Conservation (phyloP, 1,284 basidiomycete genomes). For the Ustilago esculenta region DNA sequence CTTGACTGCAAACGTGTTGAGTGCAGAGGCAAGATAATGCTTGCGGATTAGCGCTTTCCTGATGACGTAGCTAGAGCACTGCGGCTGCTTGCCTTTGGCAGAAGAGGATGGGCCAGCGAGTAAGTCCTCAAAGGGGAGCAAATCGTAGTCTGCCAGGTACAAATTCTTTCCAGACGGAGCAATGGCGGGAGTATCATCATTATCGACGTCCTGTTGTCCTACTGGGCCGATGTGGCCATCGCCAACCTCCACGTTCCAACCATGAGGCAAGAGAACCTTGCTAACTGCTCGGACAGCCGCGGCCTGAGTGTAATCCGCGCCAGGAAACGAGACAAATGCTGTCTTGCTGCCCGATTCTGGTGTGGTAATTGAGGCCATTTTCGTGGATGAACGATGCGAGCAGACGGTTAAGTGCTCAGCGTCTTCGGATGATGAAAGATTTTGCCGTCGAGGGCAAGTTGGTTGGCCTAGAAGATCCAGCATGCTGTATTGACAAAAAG, state of each 20-base stretch:
- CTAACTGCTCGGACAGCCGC: constrained; percentile 46
- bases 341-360: background rate
- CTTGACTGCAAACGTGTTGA: constrained; percentile 69
- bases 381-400: too few species aligned
- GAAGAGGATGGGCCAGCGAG: constrained; percentile 18
- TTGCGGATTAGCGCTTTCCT: constrained; percentile 94
- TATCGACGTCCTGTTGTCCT: background rate
- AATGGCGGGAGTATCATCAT: background rate
- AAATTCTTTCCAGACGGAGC: constrained; percentile 26
- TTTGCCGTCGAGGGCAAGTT: too few species aligned
- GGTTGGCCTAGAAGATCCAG: too few species aligned
- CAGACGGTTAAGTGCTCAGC: too few species aligned
- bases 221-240: background rate
- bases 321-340: constrained; percentile 58
- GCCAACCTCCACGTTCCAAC: constrained; percentile 48
- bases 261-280: constrained; percentile 31
- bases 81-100: constrained; percentile 67
- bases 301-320: constrained; percentile 60
- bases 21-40: constrained; percentile 84
- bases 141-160: constrained; percentile 64
- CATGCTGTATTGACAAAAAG: constrained; percentile 6
- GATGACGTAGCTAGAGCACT: constrained; percentile 87
- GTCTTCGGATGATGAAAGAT: too few species aligned
- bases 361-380: background rate
- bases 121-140: constrained; percentile 60